Evolutionary conservation across 306 rosid genomes (phyloP).

Genomic region (Phaseolus lunatus): DNA sequence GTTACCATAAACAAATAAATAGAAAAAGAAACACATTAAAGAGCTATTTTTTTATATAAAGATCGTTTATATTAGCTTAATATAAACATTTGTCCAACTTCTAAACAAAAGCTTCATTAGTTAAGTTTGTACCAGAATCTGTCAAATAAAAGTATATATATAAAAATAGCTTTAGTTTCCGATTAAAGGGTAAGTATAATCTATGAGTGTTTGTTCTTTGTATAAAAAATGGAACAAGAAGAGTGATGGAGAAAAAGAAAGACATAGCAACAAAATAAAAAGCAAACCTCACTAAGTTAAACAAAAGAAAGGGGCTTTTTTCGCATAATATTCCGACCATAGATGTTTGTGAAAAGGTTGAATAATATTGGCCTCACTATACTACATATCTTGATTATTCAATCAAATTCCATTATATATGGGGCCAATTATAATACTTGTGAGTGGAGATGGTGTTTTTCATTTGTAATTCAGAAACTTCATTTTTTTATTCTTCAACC

Average conservation of each 20-base stretch:
- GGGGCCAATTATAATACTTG: not conserved
- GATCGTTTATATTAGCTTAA: not conserved
- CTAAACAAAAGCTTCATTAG: conserved; percentile 1
- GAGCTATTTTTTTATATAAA: not conserved
- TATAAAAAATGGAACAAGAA: not conserved
- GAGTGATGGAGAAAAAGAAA: not conserved
- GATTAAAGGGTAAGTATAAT: not conserved
- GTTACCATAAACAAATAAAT: not conserved
- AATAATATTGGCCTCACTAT: not conserved
- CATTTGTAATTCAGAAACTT: conserved; percentile 19
- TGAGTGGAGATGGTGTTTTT: conserved; percentile 28
- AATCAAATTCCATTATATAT: conserved; percentile 11
- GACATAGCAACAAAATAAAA: not conserved
- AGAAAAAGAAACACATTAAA: not conserved
- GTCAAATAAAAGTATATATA: conserved; percentile 1
- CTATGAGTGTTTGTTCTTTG: not conserved
- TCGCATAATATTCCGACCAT: conserved; percentile 21
- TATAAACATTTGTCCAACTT: not conserved
- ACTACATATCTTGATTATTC: not conserved
- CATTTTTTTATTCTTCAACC: not conserved
- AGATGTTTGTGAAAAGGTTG: conserved; percentile 23
- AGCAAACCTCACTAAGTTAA: conserved; percentile 27
- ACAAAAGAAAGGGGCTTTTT: conserved; percentile 6
- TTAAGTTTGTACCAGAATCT: not conserved
- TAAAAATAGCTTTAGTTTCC: not conserved